Conservation (phyloP, 352 stramenopile genomes). For the Pythium myriotylum region DNA sequence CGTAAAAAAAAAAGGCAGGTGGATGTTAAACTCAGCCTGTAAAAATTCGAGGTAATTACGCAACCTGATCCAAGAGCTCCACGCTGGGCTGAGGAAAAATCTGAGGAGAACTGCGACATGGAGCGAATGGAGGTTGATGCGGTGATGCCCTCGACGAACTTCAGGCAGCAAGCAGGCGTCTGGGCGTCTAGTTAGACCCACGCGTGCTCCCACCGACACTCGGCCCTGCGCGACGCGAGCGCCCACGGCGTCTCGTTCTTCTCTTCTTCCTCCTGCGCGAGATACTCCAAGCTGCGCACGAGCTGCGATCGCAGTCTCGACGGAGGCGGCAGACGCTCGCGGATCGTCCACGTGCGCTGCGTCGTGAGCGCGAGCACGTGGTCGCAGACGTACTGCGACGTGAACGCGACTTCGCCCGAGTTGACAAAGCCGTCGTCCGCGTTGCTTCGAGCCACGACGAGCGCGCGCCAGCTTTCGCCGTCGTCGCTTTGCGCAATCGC, state of each 20-base stretch:
- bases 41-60: slow-evolving; percentile 10
- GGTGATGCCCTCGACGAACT: slow-evolving; percentile 12
- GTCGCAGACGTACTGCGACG: slow-evolving; percentile 32
- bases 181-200: too few relatives aligned
- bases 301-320: slow-evolving; percentile 20
- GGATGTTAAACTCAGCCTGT: too few relatives aligned
- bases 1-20: too few relatives aligned
- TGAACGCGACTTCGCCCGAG: slow-evolving; percentile 19
- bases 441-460: neutral
- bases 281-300: slow-evolving; percentile 16
- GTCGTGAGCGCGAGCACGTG: slow-evolving; percentile 8
- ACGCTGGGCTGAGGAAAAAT: neutral
- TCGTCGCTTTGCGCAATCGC: neutral
- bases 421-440: neutral
- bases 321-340: neutral
- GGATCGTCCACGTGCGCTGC: slow-evolving; percentile 4
- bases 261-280: slow-evolving; percentile 28
- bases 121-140: slow-evolving; percentile 2
- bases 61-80: neutral
- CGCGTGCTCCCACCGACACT: too few relatives aligned
- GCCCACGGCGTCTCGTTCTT: slow-evolving; percentile 20
- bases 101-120: slow-evolving; percentile 18
- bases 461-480: slow-evolving; percentile 4
- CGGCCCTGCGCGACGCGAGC: neutral
- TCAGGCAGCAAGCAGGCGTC: too few relatives aligned